These are phyloP conservation scores for Colletotrichum navitas DNA, from an alignment of 2,329 filamentous ascomycete species.

Conservation along the genomic window DNA sequence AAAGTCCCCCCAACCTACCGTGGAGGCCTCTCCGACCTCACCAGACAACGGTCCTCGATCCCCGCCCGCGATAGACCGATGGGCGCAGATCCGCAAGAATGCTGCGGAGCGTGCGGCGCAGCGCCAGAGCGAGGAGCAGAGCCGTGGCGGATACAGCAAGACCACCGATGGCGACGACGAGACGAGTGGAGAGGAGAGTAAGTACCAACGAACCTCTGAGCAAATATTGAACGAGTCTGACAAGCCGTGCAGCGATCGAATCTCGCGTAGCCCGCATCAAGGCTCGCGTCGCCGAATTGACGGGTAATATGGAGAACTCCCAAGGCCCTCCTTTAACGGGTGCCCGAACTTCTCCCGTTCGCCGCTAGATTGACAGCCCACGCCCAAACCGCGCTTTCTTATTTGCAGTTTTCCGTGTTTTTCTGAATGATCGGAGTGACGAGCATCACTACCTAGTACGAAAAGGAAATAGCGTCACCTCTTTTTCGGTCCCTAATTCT, in stretches of 20 bases:
- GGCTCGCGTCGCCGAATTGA: conserved; percentile 94
- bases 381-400: neutral
- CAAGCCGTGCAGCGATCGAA: conserved; percentile 80
- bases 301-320: conserved; percentile 80
- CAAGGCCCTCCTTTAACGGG: conserved; percentile 50
- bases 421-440: conserved; percentile 18
- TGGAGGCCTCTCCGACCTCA: conserved; percentile 46
- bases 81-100: conserved; percentile 96
- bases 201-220: conserved; percentile 56
- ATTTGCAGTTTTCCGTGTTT: conserved; percentile 1
- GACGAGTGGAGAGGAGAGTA: conserved; percentile 95
- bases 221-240: conserved; percentile 43
- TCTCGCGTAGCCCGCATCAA: conserved; percentile 97
- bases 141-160: conserved; percentile 67
- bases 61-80: conserved; percentile 76
- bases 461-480: conserved; percentile 5
- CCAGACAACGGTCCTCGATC: conserved; percentile 47
- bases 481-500: conserved; percentile 32
- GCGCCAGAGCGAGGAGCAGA: conserved; percentile 75
- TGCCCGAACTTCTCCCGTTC: conserved; percentile 30
- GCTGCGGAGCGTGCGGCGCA: conserved; percentile 83
- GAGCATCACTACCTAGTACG: conserved; percentile 10
- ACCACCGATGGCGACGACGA: conserved; percentile 80
- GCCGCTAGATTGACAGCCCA: conserved; percentile 28
- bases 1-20: conserved; percentile 46